Evolutionary conservation across 331 rosid genomes (phyloP), one percentile per base, ranked within the genome.

Genomic region (Prunus yedoensis): DNA sequence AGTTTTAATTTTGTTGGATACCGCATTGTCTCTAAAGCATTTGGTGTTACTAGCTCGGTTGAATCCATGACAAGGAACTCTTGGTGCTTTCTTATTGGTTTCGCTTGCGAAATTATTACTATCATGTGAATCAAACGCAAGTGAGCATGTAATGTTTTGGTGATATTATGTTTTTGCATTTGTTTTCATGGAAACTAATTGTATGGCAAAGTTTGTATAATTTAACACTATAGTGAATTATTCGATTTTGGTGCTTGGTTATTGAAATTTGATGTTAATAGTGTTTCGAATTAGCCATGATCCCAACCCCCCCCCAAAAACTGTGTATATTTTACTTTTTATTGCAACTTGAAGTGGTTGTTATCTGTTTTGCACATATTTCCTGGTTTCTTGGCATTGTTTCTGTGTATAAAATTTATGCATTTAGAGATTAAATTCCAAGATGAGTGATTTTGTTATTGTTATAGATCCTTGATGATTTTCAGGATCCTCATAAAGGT

Each of bases 401-500:
- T 38, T 38, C 43, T 38, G 43, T 38, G 43, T 38, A 38, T 38
- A 38, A 38, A 38, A 6, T 38, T 38, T 38, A 38, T 5, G 43
- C 43, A 38, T 38, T 21, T 38, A 38, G 43, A 38, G 16, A 49
- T 45, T 28, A 56, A 38, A 11, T 28, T 77, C 16, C 51, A 64
- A 58, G 53, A 50, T 23, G 41, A 76, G 13, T 20, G 0, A 38
- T 49, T 57, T 49, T 60, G 15, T 15, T 32, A 0, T n/a, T 4
- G 28, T 17, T 65, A 18, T 11, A 3, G 52, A 43, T 20, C 25
- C 17, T 45, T 46, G 21, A 12, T 35, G 56, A 3, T 13, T 68
- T 43, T 16, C 60, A 65, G 38, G 65, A 73, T 67, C 58, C 72
- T 60, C n/a, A 41, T 53, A 38, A 27, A 20, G 50, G 67, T 75